Evolutionary conservation across 2,329 filamentous ascomycete species (phyloP).

Genomic region (Ophiognomonia clavigignenti-juglandacearum): DNA sequence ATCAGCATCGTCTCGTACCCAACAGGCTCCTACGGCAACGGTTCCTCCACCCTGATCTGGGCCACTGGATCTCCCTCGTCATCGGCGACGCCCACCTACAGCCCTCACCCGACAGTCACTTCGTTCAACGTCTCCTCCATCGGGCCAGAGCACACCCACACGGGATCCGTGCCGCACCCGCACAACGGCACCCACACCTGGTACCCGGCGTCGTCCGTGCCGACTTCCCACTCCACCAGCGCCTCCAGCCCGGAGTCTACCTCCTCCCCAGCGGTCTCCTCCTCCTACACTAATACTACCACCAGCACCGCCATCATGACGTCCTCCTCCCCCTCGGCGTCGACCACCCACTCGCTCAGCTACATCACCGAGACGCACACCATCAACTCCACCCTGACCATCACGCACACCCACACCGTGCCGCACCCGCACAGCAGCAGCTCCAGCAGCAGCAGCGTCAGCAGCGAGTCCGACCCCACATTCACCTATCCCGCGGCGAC

Average conservation of each 20-base stretch:
- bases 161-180: not conserved
- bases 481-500: not conserved
- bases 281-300: not conserved
- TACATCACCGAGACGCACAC: not conserved
- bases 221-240: not conserved
- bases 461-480: not conserved
- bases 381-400: not conserved
- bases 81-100: not conserved
- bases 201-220: not conserved
- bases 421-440: not conserved
- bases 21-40: not conserved
- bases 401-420: conserved; percentile 1
- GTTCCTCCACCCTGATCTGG: conserved; percentile 10
- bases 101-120: not conserved
- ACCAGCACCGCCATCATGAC: not conserved
- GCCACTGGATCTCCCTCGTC: conserved; percentile 8
- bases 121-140: not conserved
- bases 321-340: not conserved
- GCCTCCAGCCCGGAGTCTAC: not conserved
- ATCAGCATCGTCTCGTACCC: no score
- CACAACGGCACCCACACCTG: not conserved
- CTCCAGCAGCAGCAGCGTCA: not conserved
- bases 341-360: not conserved
- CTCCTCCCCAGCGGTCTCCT: not conserved
- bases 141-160: not conserved